phyloP scores from a whole-genome alignment of 2,329 filamentous ascomycete genomes.

The Fusarium denticulatum region DNA sequence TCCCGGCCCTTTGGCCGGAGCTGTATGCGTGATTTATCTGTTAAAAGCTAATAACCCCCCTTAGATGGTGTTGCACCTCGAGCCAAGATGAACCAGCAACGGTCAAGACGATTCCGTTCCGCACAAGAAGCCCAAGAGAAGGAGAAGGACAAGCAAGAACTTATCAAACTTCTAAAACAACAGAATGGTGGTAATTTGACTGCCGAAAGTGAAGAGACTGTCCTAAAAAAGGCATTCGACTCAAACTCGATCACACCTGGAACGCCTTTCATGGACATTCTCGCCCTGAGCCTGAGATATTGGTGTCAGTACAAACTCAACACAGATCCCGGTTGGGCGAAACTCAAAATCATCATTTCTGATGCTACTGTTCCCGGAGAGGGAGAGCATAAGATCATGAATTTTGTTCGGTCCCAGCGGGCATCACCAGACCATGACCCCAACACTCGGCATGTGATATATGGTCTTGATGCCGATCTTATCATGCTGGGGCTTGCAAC shows the following conservation, averaged over 20 bases:
- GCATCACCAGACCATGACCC: conserved; percentile 91
- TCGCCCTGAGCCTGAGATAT: conserved; percentile 89
- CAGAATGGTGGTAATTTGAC: conserved; percentile 75
- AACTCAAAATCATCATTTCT: conserved; percentile 97
- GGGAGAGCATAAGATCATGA: conserved; percentile 99
- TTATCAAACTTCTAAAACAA: conserved; percentile 83
- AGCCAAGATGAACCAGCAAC: conserved; percentile 99
- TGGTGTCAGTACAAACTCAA: conserved; percentile 99
- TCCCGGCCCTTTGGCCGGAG: not conserved
- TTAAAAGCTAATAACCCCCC: conserved; percentile 40
- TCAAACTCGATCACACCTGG: conserved; percentile 89
- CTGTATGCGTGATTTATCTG: not conserved
- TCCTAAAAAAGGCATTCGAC: conserved; percentile 92
- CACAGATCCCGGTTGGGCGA: conserved; percentile 94
- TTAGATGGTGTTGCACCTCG: conserved; percentile 94
- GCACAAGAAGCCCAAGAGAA: conserved; percentile 96
- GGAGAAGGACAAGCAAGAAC: conserved; percentile 88
- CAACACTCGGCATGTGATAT: conserved; percentile 97
- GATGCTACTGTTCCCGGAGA: conserved; percentile 98
- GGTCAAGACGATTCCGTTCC: conserved; percentile 92
- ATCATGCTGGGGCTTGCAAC: conserved; percentile 98
- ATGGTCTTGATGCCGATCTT: conserved; percentile 95
- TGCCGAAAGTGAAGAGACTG: conserved; percentile 67
- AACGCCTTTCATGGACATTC: conserved; percentile 98
- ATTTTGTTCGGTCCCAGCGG: conserved; percentile 93